Percentiles rank a stretch among this genome's conserved stretches.
Conservation (phyloP, 2,329 filamentous ascomycete species). For the Pochonia chlamydosporia region DNA sequence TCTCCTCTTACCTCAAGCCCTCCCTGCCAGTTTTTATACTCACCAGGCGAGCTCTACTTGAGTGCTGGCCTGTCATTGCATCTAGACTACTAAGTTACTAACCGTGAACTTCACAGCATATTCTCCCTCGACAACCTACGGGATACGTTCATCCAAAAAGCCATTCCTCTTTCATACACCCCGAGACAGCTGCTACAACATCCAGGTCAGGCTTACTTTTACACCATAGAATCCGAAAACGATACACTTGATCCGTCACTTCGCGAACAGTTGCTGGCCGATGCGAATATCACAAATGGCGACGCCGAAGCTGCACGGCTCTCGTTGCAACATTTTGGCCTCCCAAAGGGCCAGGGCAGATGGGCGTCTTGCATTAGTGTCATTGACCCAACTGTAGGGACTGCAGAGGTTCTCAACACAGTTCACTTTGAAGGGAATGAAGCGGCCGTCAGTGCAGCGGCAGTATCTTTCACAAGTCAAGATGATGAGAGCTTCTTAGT, state of each 20-base stretch:
- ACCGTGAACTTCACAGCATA: no score
- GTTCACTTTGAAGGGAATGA: slow-evolving; percentile 86
- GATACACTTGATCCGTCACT: slow-evolving; percentile 79
- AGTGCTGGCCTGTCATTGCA: no score
- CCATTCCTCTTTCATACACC: slow-evolving; percentile 82
- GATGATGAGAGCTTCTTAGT: slow-evolving; percentile 88
- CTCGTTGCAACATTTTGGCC: slow-evolving; percentile 82
- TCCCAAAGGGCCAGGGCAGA: slow-evolving; percentile 73
- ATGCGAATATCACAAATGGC: slow-evolving; percentile 65
- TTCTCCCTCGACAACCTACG: slow-evolving; percentile 85
- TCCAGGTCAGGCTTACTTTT: slow-evolving; percentile 86
- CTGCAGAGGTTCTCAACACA: slow-evolving; percentile 63
- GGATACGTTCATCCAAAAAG: slow-evolving; percentile 80
- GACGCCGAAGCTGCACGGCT: slow-evolving; percentile 63
- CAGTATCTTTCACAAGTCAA: slow-evolving; percentile 81
- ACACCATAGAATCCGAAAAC: slow-evolving; percentile 89
- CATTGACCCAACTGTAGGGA: slow-evolving; percentile 74
- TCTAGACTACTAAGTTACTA: no score
- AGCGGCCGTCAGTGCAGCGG: slow-evolving; percentile 80
- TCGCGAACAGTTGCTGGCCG: slow-evolving; percentile 65
- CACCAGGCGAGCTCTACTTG: no score
- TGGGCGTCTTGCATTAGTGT: slow-evolving; percentile 97
- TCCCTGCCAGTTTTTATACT: no score
- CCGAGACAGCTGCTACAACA: slow-evolving; percentile 83
- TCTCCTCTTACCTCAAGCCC: no score